phyloP scores from a whole-genome alignment of 1,139 yeast species.

The Nakaseomyces delphensis region DNA sequence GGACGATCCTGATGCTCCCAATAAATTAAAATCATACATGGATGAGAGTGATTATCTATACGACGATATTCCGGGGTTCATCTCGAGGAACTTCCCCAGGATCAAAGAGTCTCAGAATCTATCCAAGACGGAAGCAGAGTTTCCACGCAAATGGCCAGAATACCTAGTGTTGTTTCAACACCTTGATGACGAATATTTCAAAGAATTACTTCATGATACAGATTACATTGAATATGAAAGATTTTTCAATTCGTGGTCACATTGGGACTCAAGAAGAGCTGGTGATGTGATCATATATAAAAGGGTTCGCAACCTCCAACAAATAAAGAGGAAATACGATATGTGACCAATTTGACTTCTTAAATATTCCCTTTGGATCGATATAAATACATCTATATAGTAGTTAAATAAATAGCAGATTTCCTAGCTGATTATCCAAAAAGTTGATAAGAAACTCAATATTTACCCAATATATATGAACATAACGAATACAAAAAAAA shows the following conservation, averaged over 20 bases:
- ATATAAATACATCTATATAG: neutral
- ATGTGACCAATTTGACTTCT: too few relatives aligned
- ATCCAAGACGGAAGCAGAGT: conserved; percentile 15
- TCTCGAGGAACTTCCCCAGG: conserved; percentile 38
- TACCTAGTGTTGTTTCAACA: conserved; percentile 67
- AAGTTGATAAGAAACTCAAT: too few relatives aligned
- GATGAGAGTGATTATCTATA: conserved; percentile 87
- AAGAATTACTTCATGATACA: conserved; percentile 34
- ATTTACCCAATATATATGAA: too few relatives aligned
- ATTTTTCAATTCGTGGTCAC: conserved; percentile 70
- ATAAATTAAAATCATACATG: conserved; percentile 41
- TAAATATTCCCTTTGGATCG: too few relatives aligned
- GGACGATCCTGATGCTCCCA: conserved; percentile 24
- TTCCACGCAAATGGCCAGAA: conserved; percentile 53
- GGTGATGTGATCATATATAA: conserved; percentile 68
- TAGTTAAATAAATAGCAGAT: too few relatives aligned
- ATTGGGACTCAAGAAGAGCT: conserved; percentile 74
- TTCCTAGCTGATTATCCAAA: too few relatives aligned
- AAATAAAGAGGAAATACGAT: neutral
- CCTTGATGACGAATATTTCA: conserved; percentile 39
- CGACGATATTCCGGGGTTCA: conserved; percentile 49
- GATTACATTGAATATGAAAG: conserved; percentile 43
- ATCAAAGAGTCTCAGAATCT: neutral
- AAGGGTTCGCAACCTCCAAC: conserved; percentile 10
- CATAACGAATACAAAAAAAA: too few relatives aligned